Evolutionary conservation across 2,329 filamentous ascomycete genomes (phyloP).

Genomic region (Mariannaea sp.): DNA sequence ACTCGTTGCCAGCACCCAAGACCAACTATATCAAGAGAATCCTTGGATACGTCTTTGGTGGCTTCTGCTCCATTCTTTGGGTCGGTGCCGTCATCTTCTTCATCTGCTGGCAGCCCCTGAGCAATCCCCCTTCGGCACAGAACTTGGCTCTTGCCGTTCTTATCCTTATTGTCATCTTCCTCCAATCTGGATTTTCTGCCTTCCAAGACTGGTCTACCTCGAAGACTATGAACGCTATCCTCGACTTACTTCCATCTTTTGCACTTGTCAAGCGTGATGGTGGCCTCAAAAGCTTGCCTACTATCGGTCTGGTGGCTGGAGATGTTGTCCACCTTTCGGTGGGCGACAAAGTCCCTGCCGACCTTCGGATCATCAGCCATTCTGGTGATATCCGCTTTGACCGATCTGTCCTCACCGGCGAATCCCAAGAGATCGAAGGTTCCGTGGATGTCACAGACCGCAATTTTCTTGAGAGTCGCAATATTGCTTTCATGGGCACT

Average conservation of each 20-base stretch:
- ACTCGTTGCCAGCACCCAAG: conserved; percentile 48
- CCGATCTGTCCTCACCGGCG: conserved; percentile 48
- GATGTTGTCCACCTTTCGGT: conserved; percentile 53
- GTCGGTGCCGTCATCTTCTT: conserved; percentile 54
- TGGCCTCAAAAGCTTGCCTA: conserved; percentile 45
- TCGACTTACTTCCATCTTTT: conserved; percentile 50
- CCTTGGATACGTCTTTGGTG: conserved; percentile 51
- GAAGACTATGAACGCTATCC: conserved; percentile 54
- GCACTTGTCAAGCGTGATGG: conserved; percentile 52
- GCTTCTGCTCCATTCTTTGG: conserved; percentile 54
- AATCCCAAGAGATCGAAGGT: conserved; percentile 48
- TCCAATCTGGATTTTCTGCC: conserved; percentile 52
- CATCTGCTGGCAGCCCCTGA: conserved; percentile 53
- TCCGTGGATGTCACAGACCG: conserved; percentile 46
- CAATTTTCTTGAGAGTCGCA: conserved; percentile 50
- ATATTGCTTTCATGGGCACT: conserved; percentile 51
- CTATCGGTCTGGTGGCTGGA: conserved; percentile 51
- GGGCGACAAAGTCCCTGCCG: conserved; percentile 55
- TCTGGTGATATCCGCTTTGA: conserved; percentile 52
- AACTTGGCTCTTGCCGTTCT: conserved; percentile 54
- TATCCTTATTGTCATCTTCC: conserved; percentile 52
- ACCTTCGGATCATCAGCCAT: conserved; percentile 49
- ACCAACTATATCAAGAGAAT: conserved; percentile 50
- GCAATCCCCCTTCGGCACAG: conserved; percentile 48
- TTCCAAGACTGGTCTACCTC: conserved; percentile 54